Conservation (phyloP, 768 basidiomycete genomes). For the Strobilomyces dryophilus region DNA sequence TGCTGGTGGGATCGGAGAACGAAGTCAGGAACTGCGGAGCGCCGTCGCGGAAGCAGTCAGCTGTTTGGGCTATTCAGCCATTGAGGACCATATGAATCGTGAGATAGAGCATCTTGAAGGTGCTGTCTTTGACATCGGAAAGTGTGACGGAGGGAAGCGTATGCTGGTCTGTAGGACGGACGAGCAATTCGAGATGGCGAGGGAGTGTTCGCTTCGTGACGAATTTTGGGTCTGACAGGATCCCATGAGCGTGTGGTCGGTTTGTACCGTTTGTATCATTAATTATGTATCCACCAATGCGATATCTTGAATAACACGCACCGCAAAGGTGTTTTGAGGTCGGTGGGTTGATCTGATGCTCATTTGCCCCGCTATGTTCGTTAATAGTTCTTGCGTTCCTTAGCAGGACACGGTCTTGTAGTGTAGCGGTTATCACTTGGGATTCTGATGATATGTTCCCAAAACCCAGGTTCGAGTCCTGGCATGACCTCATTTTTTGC, state of each 20-base stretch:
- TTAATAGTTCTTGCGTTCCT: no score
- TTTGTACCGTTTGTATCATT: no score
- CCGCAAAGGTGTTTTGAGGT: no score
- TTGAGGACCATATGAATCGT: constrained; percentile 48
- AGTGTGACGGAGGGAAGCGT: constrained; percentile 24
- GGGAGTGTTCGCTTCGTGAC: constrained; percentile 30
- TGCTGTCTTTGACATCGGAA: constrained; percentile 46
- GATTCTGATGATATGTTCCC: constrained; percentile 24
- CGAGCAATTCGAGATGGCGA: constrained; percentile 55
- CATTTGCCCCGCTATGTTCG: no score
- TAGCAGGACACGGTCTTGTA: constrained; percentile 23
- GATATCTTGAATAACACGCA: no score
- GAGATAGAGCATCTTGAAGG: constrained; percentile 35
- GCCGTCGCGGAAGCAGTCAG: constrained; percentile 49
- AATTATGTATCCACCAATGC: no score
- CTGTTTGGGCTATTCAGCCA: constrained; percentile 57
- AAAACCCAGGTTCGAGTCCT: constrained; percentile 28
- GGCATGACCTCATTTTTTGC: constrained; percentile 16
- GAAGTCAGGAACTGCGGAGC: constrained; percentile 53
- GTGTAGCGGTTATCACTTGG: constrained; percentile 30
- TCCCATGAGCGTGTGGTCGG: no score
- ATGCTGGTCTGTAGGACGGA: constrained; percentile 65
- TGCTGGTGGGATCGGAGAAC: constrained; percentile 86
- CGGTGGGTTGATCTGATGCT: no score
- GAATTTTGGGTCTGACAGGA: constrained; percentile 18